Evolutionary conservation across 768 basidiomycete species (phyloP).

Genomic region (Suillus weaverae): DNA sequence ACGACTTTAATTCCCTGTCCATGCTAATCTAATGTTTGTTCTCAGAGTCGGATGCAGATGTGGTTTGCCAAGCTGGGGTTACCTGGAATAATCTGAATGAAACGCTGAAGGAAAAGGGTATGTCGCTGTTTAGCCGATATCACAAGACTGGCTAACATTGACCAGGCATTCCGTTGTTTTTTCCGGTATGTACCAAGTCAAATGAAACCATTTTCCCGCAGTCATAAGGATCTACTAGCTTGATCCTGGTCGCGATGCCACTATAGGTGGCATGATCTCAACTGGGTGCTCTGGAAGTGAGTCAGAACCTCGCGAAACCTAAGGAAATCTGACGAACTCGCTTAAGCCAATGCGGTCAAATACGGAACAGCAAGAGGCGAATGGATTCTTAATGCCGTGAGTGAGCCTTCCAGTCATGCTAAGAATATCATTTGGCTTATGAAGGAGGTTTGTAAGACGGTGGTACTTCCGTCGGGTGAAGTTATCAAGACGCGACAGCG

Average conservation of each 20-base stretch:
- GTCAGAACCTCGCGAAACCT: slow-evolving; percentile 21
- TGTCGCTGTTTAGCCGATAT: background rate
- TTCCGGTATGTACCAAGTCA: slow-evolving; percentile 10
- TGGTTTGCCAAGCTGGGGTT: slow-evolving; percentile 70
- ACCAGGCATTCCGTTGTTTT: slow-evolving; percentile 20
- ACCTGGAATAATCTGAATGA: slow-evolving; percentile 77
- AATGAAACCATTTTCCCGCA: background rate
- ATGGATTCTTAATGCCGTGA: slow-evolving; percentile 75
- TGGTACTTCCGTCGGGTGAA: slow-evolving; percentile 76
- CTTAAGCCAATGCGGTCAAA: slow-evolving; percentile 65
- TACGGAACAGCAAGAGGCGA: slow-evolving; percentile 84
- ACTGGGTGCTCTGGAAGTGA: slow-evolving; percentile 80
- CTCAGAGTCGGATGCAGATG: slow-evolving; percentile 64
- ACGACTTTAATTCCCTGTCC: slow-evolving; percentile 1
- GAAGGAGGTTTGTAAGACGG: slow-evolving; percentile 47
- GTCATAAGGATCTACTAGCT: slow-evolving; percentile 8
- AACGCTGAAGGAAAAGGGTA: slow-evolving; percentile 56
- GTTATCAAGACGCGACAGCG: slow-evolving; percentile 82
- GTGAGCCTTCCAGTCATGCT: slow-evolving; percentile 23
- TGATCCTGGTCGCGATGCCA: slow-evolving; percentile 34
- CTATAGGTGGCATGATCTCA: slow-evolving; percentile 82
- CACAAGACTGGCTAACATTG: background rate
- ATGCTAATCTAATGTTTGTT: slow-evolving; percentile 6
- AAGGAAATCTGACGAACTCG: background rate
- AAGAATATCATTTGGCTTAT: slow-evolving; percentile 3